Conservation (phyloP, 2,329 filamentous ascomycete genomes). For the Diaporthe citrichinensis region DNA sequence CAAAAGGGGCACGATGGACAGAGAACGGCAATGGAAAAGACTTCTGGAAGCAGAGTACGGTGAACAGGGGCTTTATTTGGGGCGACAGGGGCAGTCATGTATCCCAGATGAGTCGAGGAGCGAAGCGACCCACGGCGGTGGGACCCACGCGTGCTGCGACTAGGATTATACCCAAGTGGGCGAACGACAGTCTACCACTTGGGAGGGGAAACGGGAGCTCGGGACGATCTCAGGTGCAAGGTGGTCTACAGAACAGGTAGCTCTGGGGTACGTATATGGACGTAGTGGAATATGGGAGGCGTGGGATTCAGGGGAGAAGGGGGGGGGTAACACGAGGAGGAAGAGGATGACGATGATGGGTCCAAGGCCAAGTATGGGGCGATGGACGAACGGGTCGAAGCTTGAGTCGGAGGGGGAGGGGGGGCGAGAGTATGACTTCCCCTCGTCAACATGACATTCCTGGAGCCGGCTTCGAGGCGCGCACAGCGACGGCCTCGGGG, state of each 20-base stretch:
- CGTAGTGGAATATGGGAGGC: not conserved
- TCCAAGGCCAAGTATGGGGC: slow-evolving; percentile 17
- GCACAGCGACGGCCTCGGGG: slow-evolving; percentile 1
- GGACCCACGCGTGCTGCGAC: slow-evolving; percentile 42
- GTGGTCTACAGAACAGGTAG: slow-evolving; percentile 19
- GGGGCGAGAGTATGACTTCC: slow-evolving; percentile 1
- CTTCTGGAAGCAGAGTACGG: slow-evolving; percentile 39
- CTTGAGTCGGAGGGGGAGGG: not conserved
- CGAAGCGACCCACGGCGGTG: slow-evolving; percentile 42
- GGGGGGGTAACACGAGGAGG: slow-evolving; percentile 25
- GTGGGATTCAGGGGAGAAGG: not conserved
- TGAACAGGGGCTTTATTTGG: slow-evolving; percentile 40
- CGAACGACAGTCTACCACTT: slow-evolving; percentile 28
- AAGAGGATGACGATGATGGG: slow-evolving; percentile 33
- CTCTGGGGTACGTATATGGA: slow-evolving; percentile 4
- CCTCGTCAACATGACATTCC: not conserved
- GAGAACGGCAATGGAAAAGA: slow-evolving; percentile 38
- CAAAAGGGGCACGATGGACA: slow-evolving; percentile 43
- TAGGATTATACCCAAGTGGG: slow-evolving; percentile 38
- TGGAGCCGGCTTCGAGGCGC: not conserved
- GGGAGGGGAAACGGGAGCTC: slow-evolving; percentile 36
- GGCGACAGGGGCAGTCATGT: slow-evolving; percentile 41
- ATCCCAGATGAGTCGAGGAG: slow-evolving; percentile 41
- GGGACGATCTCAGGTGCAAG: slow-evolving; percentile 29
- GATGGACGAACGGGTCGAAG: slow-evolving; percentile 11